A percentile compares a stretch with the other conserved stretches of the same genome.
Evolutionary conservation across 2,329 filamentous ascomycete species (phyloP).

Genomic region (Verticillium albo-atrum): DNA sequence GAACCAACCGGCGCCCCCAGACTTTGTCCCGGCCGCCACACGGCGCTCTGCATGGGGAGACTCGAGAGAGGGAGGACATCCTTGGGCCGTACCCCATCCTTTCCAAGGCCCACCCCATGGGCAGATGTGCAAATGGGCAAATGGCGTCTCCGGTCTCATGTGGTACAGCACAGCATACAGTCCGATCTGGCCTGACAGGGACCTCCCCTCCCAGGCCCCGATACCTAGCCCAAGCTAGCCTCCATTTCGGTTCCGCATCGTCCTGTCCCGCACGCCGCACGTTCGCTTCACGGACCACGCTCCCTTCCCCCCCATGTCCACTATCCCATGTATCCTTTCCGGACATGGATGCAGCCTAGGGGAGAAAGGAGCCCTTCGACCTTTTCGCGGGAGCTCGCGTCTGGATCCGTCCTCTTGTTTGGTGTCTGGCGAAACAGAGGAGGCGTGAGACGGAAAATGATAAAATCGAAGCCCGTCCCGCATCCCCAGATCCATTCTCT

Average conservation of each 20-base stretch:
- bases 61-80: background rate
- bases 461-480: conserved; percentile 11
- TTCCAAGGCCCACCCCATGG: background rate
- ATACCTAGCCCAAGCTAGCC: conserved; percentile 6
- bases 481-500: conserved; percentile 7
- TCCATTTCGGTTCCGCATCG: conserved; percentile 8
- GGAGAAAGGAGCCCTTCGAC: conserved; percentile 1
- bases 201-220: background rate
- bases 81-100: conserved; percentile 2
- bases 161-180: conserved; percentile 5
- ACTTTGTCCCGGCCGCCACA: background rate
- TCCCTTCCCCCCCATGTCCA: background rate
- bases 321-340: conserved; percentile 4
- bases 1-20: background rate
- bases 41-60: background rate
- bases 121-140: background rate
- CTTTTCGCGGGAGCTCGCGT: background rate
- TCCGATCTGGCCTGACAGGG: conserved; percentile 1
- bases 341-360: background rate
- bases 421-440: background rate
- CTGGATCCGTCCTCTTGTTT: background rate
- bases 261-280: conserved; percentile 3
- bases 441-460: conserved; percentile 9
- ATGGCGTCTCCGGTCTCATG: background rate
- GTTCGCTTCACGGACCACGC: background rate